These are phyloP conservation scores for Pseudogymnoascus sp. DNA, from an alignment of 2,329 filamentous ascomycete species.

Conservation along the genomic window DNA sequence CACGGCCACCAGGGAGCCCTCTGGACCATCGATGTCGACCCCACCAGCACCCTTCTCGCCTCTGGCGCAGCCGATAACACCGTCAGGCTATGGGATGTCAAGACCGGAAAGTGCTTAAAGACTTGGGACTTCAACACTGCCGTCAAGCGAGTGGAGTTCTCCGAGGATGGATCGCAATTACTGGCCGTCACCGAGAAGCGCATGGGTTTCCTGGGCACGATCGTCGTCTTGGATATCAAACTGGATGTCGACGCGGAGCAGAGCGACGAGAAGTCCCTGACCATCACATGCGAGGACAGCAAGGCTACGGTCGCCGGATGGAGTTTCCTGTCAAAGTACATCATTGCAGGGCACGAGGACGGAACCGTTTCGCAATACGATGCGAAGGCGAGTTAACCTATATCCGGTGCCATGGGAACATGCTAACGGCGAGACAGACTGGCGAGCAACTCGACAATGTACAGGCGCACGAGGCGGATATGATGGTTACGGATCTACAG, in stretches of 20 bases:
- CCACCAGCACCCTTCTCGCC: slow-evolving; percentile 82
- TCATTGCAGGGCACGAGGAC: slow-evolving; percentile 96
- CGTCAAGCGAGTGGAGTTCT: slow-evolving; percentile 97
- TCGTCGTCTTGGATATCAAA: slow-evolving; percentile 85
- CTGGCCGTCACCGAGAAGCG: slow-evolving; percentile 97
- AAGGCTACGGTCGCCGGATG: slow-evolving; percentile 97
- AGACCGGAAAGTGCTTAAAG: slow-evolving; percentile 87
- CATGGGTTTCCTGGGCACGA: slow-evolving; percentile 90
- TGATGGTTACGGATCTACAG: slow-evolving; percentile 77
- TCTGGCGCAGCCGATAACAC: slow-evolving; percentile 98
- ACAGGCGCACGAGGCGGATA: slow-evolving; percentile 77
- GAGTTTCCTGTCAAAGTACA: slow-evolving; percentile 91
- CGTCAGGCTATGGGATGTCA: slow-evolving; percentile 92
- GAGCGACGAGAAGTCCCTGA: slow-evolving; percentile 70
- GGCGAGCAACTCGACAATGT: slow-evolving; percentile 76
- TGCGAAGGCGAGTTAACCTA: slow-evolving; percentile 55
- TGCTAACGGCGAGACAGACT: slow-evolving; percentile 38
- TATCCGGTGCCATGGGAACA: not conserved
- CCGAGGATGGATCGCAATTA: slow-evolving; percentile 81
- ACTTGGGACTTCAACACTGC: slow-evolving; percentile 96
- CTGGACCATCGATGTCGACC: slow-evolving; percentile 97
- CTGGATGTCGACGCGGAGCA: slow-evolving; percentile 77
- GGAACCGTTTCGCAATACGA: slow-evolving; percentile 88
- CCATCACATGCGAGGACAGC: slow-evolving; percentile 89
- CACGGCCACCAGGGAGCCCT: slow-evolving; percentile 94